A percentile compares a stretch with the other conserved stretches of the same genome.
Evolutionary conservation across 1,284 basidiomycete species (phyloP).

Genomic region (Leucoagaricus sp.): DNA sequence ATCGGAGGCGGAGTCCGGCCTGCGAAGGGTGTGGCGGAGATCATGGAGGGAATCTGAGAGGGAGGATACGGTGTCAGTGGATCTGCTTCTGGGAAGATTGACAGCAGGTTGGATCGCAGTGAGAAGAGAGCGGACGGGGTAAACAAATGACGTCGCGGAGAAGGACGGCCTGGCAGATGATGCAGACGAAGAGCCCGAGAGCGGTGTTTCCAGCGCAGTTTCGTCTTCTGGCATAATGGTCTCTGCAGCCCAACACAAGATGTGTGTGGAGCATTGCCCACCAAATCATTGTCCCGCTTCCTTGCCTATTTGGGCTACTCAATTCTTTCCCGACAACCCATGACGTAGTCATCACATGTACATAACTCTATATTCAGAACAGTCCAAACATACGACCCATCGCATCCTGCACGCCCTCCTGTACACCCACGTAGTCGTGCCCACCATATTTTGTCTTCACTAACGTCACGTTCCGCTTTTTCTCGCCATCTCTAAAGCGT

Average conservation of each 20-base stretch:
- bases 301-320: not conserved
- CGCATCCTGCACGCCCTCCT: conserved; percentile 74
- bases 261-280: not conserved
- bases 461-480: conserved; percentile 52
- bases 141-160: conserved; percentile 34
- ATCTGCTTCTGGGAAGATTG: conserved; percentile 3
- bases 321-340: not conserved
- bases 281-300: not conserved
- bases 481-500: conserved; percentile 42
- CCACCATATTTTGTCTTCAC: conserved; percentile 65
- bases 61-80: conserved; percentile 18
- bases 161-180: not conserved
- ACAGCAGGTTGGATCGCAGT: conserved; percentile 34
- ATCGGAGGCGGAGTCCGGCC: not conserved
- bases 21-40: not conserved
- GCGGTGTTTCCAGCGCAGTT: not conserved
- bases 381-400: conserved; percentile 55
- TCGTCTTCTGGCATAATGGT: conserved; percentile 4
- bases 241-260: not conserved
- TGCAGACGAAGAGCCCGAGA: not conserved
- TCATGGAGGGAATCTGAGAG: conserved; percentile 10
- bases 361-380: conserved; percentile 8
- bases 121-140: conserved; percentile 42
- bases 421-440: conserved; percentile 64
- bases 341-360: not conserved